Percentiles rank a stretch among this genome's conserved stretches.
These are phyloP conservation scores for Loxodes magnus DNA, from an alignment of 73 alveolate species.

Conservation along the genomic window DNA sequence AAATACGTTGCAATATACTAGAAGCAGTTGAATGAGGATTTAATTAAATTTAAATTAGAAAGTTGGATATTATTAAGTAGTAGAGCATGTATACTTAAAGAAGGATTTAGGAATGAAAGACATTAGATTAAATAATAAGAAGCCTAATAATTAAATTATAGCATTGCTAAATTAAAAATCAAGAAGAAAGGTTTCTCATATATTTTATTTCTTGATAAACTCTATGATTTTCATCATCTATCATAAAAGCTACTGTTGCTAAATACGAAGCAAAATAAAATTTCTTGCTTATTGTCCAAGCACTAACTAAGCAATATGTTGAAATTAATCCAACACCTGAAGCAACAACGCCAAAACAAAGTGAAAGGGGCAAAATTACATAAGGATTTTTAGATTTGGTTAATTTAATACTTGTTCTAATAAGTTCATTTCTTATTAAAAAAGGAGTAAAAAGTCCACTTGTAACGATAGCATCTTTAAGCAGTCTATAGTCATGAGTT, in stretches of 20 bases:
- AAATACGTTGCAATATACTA: no score
- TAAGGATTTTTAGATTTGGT: background rate
- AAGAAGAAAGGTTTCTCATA: no score
- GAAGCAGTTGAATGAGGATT: no score
- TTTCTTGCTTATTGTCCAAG: background rate
- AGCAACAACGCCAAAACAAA: background rate
- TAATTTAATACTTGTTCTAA: background rate
- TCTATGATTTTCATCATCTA: conserved; percentile 7
- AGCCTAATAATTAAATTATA: no score
- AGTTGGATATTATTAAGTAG: no score
- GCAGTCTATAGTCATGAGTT: conserved; percentile 3
- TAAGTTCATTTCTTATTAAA: background rate
- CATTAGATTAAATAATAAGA: no score
- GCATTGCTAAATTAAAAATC: no score
- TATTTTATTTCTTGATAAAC: conserved; percentile 5
- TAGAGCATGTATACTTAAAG: no score
- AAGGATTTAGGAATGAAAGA: no score
- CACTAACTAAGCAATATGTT: background rate
- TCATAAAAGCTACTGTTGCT: conserved; percentile 3
- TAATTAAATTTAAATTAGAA: no score
- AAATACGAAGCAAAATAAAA: conserved; percentile 9
- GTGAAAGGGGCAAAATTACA: background rate
- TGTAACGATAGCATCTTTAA: background rate
- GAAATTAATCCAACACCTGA: background rate
- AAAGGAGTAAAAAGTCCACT: conserved; percentile 4